Conservation (phyloP, 352 stramenopile genomes). For the Globisporangium lucens region DNA sequence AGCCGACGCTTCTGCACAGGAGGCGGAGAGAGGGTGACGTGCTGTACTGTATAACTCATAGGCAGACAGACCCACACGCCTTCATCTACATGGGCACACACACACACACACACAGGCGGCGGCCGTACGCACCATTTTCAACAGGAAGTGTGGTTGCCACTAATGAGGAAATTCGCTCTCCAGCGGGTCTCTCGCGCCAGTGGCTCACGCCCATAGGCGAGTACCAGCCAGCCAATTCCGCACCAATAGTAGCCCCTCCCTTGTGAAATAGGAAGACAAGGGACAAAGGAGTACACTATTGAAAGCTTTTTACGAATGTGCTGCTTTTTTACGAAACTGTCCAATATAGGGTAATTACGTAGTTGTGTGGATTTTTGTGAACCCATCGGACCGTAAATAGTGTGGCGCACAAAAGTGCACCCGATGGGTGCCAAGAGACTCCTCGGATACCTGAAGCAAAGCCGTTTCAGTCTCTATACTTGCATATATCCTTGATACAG, state of each 20-base stretch:
- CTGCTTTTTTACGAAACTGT: neutral
- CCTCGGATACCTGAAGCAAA: neutral
- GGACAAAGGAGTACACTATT: conserved; percentile 6
- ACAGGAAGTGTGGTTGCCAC: conserved; percentile 24
- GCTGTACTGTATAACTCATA: neutral
- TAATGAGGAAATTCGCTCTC: conserved; percentile 24
- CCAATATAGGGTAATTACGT: conserved; percentile 11
- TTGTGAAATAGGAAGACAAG: neutral
- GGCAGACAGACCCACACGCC: neutral
- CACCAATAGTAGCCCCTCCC: conserved; percentile 14
- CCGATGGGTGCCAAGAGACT: neutral
- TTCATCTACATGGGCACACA: neutral
- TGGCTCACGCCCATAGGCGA: conserved; percentile 7
- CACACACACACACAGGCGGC: neutral
- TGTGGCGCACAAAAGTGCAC: neutral
- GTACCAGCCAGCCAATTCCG: conserved; percentile 19
- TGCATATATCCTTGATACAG: neutral
- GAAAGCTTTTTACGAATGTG: neutral
- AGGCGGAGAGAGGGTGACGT: neutral
- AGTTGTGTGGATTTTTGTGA: conserved; percentile 5
- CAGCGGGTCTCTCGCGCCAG: neutral
- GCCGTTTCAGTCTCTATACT: neutral
- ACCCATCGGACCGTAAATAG: neutral
- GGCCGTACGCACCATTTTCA: conserved; percentile 23
- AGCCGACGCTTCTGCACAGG: neutral